A percentile compares a stretch with the other conserved stretches of the same genome.
phyloP scores from a whole-genome alignment of 805 yeast species.

The Suhomyces canberraensis region DNA sequence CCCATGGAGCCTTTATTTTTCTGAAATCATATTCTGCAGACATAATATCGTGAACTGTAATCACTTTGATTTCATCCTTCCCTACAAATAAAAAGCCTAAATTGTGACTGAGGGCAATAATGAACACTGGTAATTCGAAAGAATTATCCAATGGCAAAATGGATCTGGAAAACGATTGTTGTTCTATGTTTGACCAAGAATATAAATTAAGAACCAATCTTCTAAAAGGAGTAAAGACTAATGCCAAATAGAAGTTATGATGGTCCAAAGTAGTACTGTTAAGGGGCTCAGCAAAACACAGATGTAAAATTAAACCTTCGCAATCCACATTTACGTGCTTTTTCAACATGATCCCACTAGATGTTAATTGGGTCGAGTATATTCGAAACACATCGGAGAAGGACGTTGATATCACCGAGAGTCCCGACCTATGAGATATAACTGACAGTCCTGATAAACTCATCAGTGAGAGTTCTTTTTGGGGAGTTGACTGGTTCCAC shows the following conservation, averaged over 20 bases:
- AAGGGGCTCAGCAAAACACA: constrained; percentile 41
- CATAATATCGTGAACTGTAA: constrained; percentile 43
- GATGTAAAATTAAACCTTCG: constrained; percentile 39
- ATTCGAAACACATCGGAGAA: constrained; percentile 36
- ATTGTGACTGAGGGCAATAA: constrained; percentile 36
- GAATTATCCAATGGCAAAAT: constrained; percentile 38
- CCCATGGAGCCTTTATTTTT: constrained; percentile 14
- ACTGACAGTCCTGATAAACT: constrained; percentile 27
- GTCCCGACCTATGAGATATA: constrained; percentile 36
- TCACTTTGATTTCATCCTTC: constrained; percentile 28
- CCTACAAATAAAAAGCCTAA: constrained; percentile 36
- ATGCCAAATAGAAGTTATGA: constrained; percentile 32
- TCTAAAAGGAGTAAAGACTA: constrained; percentile 35
- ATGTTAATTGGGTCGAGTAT: constrained; percentile 32
- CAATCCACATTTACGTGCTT: constrained; percentile 38
- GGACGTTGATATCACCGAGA: constrained; percentile 37
- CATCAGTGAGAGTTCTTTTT: constrained; percentile 11
- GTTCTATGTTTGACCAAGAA: constrained; percentile 40
- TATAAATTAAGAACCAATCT: constrained; percentile 37
- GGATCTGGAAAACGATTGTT: constrained; percentile 29
- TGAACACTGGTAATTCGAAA: constrained; percentile 42
- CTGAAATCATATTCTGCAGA: constrained; percentile 45
- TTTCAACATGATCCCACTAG: constrained; percentile 35
- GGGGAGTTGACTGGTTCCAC: constrained; percentile 35
- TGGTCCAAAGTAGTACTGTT: constrained; percentile 13